phyloP scores from a whole-genome alignment of 1,284 basidiomycete species.

The Ganoderma resinaceum region DNA sequence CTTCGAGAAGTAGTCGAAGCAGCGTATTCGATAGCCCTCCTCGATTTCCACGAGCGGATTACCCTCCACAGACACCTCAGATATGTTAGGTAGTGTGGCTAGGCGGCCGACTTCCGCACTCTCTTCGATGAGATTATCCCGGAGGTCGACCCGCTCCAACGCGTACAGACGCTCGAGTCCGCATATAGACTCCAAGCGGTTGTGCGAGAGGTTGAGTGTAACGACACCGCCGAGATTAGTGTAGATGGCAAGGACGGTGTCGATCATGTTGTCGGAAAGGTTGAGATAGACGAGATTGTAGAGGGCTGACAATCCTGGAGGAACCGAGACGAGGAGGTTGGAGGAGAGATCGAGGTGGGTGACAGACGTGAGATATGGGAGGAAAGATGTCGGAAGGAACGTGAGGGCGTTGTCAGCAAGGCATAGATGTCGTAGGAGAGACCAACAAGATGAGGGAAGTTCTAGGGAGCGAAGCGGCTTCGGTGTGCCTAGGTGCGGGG shows the following conservation, averaged over 20 bases:
- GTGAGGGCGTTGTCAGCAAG: slow-evolving; percentile 86
- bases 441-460: slow-evolving; percentile 79
- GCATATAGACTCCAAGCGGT: slow-evolving; percentile 92
- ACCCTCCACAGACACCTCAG: slow-evolving; percentile 80
- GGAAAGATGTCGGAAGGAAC: slow-evolving; percentile 77
- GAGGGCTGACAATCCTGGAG: slow-evolving; percentile 76
- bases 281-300: slow-evolving; percentile 88
- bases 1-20: slow-evolving; percentile 84
- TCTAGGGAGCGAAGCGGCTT: slow-evolving; percentile 36
- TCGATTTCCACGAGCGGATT: slow-evolving; percentile 82
- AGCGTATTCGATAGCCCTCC: slow-evolving; percentile 76
- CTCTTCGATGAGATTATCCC: slow-evolving; percentile 84
- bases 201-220: slow-evolving; percentile 80
- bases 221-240: slow-evolving; percentile 81
- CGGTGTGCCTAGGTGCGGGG: slow-evolving; percentile 35
- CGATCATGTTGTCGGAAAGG: slow-evolving; percentile 95
- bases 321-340: slow-evolving; percentile 88
- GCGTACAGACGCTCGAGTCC: slow-evolving; percentile 89
- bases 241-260: slow-evolving; percentile 91
- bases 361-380: slow-evolving; percentile 77
- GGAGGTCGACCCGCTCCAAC: slow-evolving; percentile 88
- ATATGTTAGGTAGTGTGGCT: slow-evolving; percentile 78
- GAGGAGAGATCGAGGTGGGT: slow-evolving; percentile 91
- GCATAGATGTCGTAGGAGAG: slow-evolving; percentile 79
- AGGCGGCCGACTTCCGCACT: slow-evolving; percentile 87